phyloP scores from a whole-genome alignment of 371 early-diverging fungal species.

The Rhizopus delemar region DNA sequence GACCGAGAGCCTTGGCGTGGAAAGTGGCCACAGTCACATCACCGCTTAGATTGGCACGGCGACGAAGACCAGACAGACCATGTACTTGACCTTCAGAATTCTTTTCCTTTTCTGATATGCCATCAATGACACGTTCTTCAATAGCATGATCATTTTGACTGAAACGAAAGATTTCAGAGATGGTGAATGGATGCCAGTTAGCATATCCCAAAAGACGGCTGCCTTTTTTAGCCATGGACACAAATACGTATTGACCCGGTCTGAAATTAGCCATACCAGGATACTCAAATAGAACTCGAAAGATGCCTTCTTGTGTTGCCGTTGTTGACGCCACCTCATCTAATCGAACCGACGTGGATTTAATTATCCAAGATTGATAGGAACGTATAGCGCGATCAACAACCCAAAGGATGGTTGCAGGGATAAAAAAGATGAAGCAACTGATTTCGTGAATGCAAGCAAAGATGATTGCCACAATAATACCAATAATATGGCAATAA shows the following conservation, averaged over 20 bases:
- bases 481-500: slow-evolving; percentile 39
- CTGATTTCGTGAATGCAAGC: slow-evolving; percentile 42
- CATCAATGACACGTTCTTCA: slow-evolving; percentile 17
- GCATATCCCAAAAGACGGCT: slow-evolving; percentile 27
- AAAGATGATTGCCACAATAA: slow-evolving; percentile 37
- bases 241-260: slow-evolving; percentile 51
- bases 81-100: slow-evolving; percentile 16
- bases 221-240: slow-evolving; percentile 30
- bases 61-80: slow-evolving; percentile 20
- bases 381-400: slow-evolving; percentile 44
- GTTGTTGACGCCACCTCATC: slow-evolving; percentile 27
- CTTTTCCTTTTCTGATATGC: slow-evolving; percentile 12
- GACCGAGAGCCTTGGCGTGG: slow-evolving; percentile 49
- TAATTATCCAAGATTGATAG: slow-evolving; percentile 43
- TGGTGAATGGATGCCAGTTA: slow-evolving; percentile 52
- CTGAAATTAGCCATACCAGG: slow-evolving; percentile 25
- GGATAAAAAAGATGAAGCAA: slow-evolving; percentile 47
- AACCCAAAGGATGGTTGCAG: slow-evolving; percentile 40
- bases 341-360: slow-evolving; percentile 20
- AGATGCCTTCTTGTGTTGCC: slow-evolving; percentile 33
- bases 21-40: slow-evolving; percentile 29
- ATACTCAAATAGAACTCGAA: slow-evolving; percentile 41
- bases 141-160: slow-evolving; percentile 5
- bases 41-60: slow-evolving; percentile 17
- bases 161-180: slow-evolving; percentile 40